phyloP scores from a whole-genome alignment of 306 rosid genomes.

The Begonia peltatifolia region DNA sequence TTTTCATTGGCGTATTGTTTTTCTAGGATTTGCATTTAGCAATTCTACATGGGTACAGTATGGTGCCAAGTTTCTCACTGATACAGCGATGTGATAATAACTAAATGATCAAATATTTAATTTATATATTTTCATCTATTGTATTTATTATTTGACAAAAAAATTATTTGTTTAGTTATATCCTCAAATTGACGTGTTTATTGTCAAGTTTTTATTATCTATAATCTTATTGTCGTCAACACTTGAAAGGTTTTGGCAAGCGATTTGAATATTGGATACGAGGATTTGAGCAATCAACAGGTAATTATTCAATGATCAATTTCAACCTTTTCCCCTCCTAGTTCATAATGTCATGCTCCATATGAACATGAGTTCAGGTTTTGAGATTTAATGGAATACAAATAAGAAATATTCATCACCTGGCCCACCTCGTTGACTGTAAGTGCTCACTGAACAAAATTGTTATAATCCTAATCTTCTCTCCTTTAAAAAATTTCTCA shows the following conservation, averaged over 20 bases:
- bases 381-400: constrained; percentile 64
- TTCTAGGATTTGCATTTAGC: too few species aligned
- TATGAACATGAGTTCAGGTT: constrained; percentile 38
- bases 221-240: too few species aligned
- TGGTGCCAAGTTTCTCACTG: too few species aligned
- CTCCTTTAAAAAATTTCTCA: constrained; percentile 3
- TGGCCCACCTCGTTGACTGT: constrained; percentile 85
- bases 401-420: constrained; percentile 74
- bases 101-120: too few species aligned
- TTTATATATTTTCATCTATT: too few species aligned
- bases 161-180: too few species aligned
- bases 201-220: too few species aligned
- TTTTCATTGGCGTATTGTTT: too few species aligned
- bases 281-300: constrained; percentile 93
- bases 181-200: too few species aligned
- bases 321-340: constrained; percentile 8
- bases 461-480: constrained; percentile 2
- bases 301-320: constrained; percentile 21
- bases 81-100: too few species aligned
- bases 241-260: constrained; percentile 61
- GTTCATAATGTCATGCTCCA: constrained; percentile 3
- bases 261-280: constrained; percentile 86
- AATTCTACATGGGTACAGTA: too few species aligned
- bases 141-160: too few species aligned
- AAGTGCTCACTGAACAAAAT: constrained; percentile 19